These are phyloP conservation scores for Zizania palustris DNA, from an alignment of 202 grass and related monocot genomes.

Conservation along the genomic window DNA sequence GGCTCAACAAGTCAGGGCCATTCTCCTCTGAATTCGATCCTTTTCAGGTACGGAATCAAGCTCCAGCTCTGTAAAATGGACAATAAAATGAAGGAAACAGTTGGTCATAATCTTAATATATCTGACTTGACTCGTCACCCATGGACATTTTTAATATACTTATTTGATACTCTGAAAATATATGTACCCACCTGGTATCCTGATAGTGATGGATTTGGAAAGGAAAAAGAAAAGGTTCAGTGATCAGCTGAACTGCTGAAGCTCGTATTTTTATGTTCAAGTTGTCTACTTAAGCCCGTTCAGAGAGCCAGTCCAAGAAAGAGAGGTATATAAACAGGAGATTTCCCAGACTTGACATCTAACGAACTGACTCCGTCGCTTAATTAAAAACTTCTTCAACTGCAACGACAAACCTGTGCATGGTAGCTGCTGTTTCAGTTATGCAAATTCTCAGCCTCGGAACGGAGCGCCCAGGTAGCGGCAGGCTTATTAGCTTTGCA, in stretches of 20 bases:
- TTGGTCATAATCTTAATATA: background rate
- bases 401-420: conserved; percentile 3
- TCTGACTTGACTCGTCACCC: background rate
- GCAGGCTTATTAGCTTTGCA: too few species aligned
- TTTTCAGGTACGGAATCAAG: background rate
- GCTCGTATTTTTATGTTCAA: background rate
- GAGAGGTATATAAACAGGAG: background rate
- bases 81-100: background rate
- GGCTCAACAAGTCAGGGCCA: too few species aligned
- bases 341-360: conserved; percentile 27
- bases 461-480: too few species aligned
- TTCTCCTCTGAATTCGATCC: background rate
- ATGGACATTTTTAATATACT: background rate
- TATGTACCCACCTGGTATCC: background rate
- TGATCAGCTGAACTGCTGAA: background rate
- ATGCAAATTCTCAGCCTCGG: background rate
- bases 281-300: background rate
- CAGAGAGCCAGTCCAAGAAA: background rate
- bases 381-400: background rate
- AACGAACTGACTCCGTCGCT: conserved; percentile 24
- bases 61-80: background rate
- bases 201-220: background rate
- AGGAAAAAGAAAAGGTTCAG: background rate
- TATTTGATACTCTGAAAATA: background rate
- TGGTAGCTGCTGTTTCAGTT: conserved; percentile 1